Evolutionary conservation across 257 asterid genomes (phyloP).

Genomic region (Paraleonurus japonicus): DNA sequence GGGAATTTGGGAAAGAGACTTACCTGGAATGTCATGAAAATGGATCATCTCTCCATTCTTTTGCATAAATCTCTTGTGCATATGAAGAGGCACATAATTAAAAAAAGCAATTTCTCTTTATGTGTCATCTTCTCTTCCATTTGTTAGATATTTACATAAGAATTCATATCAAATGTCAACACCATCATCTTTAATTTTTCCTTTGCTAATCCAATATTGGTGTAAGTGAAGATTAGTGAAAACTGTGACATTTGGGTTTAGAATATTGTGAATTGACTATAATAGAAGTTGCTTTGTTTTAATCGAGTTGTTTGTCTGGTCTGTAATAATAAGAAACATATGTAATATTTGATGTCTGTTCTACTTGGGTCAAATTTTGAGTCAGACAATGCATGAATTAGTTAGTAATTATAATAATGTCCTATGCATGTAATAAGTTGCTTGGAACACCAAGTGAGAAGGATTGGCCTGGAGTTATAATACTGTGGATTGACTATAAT

Average conservation of each 20-base stretch:
- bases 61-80: too few species aligned
- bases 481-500: too few species aligned
- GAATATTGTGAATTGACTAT: background rate
- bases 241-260: background rate
- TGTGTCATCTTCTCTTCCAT: background rate
- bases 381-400: too few species aligned
- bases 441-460: too few species aligned
- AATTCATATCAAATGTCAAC: background rate
- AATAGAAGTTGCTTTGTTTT: too few species aligned
- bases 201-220: background rate
- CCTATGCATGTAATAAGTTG: too few species aligned
- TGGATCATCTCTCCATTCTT: background rate
- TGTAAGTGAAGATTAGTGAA: background rate
- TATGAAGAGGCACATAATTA: background rate
- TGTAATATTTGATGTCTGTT: too few species aligned
- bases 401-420: too few species aligned
- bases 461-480: too few species aligned
- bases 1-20: background rate
- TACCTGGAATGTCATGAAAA: background rate
- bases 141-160: background rate
- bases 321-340: too few species aligned
- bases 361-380: too few species aligned
- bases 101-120: background rate
- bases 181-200: background rate
- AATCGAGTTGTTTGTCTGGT: background rate